Conservation (phyloP, 2,329 filamentous ascomycete species). For the Lasiodiplodia hormozganensis region DNA sequence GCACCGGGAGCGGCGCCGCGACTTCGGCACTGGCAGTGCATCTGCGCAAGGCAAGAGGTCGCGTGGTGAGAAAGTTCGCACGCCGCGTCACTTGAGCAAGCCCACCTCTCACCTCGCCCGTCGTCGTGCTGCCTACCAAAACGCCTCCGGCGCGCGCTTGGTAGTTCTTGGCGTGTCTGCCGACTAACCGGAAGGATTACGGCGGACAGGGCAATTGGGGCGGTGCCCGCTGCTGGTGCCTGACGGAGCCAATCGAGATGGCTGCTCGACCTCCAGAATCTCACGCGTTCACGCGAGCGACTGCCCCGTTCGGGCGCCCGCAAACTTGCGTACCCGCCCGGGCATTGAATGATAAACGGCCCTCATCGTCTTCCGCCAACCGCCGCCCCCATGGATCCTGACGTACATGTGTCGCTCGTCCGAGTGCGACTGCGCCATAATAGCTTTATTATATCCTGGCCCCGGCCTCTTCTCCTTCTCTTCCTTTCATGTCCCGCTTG, state of each 20-base stretch:
- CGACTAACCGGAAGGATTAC: constrained; percentile 20
- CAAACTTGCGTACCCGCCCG: background rate
- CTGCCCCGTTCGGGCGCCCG: constrained; percentile 8
- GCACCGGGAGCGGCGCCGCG: background rate
- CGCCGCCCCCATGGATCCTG: background rate
- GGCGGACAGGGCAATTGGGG: background rate
- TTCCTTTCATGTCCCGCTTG: background rate
- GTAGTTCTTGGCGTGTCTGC: constrained; percentile 17
- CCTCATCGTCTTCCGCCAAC: background rate
- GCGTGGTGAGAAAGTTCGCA: background rate
- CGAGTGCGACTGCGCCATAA: constrained; percentile 4
- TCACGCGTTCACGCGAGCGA: constrained; percentile 18
- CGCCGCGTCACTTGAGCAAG: constrained; percentile 11
- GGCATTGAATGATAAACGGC: background rate
- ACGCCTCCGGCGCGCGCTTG: constrained; percentile 1
- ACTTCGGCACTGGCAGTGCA: background rate
- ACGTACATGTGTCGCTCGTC: background rate
- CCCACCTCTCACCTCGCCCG: background rate
- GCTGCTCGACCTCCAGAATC: background rate
- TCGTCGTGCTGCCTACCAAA: background rate
- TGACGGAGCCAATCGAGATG: background rate
- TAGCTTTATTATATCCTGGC: constrained; percentile 9
- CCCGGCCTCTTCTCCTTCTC: background rate
- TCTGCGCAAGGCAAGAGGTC: background rate
- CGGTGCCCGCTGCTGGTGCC: background rate